Evolutionary conservation across 164 flowering plant genomes (phyloP), one percentile per base, ranked within the genome.

Genomic region (Nymphaea colorata): DNA sequence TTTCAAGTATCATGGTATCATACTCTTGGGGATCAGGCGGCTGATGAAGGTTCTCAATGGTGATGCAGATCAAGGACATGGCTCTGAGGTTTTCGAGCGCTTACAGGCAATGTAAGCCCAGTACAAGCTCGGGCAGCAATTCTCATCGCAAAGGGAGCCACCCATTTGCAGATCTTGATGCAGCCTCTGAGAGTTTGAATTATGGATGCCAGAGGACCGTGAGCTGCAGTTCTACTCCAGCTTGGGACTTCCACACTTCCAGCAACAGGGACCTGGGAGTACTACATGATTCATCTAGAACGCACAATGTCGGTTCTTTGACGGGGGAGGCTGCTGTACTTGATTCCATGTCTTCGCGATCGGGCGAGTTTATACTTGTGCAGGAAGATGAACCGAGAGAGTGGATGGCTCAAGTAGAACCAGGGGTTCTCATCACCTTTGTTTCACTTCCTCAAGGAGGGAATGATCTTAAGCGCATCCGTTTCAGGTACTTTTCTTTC

Each of bases 321-420:
- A 51, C 14, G 3, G 14, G 57, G 12, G 57, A 51, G 12, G 12
- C 14, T 51, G 57, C 15, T 51, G 57, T 7, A 51, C 57, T 51
- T 3, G 14, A 51, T 51, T 51, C 57, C 14, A 15, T 51, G 14
- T 51, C 57, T 51, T 51, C 57, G 0, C 57, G 57, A 7, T 75
- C 86, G 2, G 73, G 83, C 68, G 89, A 87, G 65, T 79, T 86
- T 42, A 86, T 88, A 7, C 68, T 86, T 3, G 84, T 82, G 61
- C 91, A 90, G 41, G 94, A 94, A 44, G 87, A 87, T 41, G 91
- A 84, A 74, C 82, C 97, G n/a, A 95, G 84, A 76, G 99, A 92
- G 67, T 95, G 98, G 99, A 86, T 87, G 87, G 99, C 99, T 4
- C 98, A 90, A 77, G 99, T 94, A 6, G 99, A 94, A 76, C 99